Conservation (phyloP, 805 yeast species). For the Jamesozyma jinghongensis region DNA sequence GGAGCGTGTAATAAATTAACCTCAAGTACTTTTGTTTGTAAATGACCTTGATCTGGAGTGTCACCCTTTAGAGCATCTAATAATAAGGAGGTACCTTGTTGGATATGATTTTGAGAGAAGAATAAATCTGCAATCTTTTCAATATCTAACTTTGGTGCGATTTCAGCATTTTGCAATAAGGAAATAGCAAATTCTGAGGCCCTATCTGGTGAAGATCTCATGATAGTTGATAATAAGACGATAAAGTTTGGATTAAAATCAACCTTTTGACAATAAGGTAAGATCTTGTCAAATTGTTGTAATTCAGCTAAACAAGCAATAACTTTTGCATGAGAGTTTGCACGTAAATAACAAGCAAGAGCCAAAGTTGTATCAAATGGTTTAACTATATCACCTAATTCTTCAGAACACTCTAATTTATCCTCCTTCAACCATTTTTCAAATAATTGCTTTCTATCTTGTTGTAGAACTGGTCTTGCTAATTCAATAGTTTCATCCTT, state of each 20-base stretch:
- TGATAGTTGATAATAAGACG: slow-evolving; percentile 78
- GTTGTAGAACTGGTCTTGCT: slow-evolving; percentile 91
- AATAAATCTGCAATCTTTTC: slow-evolving; percentile 89
- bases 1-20: slow-evolving; percentile 93
- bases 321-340: slow-evolving; percentile 78
- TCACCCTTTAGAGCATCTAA: slow-evolving; percentile 92
- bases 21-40: slow-evolving; percentile 91
- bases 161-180: slow-evolving; percentile 55
- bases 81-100: slow-evolving; percentile 96
- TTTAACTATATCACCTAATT: slow-evolving; percentile 91
- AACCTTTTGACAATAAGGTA: slow-evolving; percentile 88
- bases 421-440: slow-evolving; percentile 97
- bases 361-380: slow-evolving; percentile 81
- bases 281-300: slow-evolving; percentile 91
- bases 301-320: slow-evolving; percentile 87
- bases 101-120: slow-evolving; percentile 86
- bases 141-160: slow-evolving; percentile 54
- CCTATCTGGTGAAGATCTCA: slow-evolving; percentile 92
- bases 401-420: slow-evolving; percentile 91
- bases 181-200: slow-evolving; percentile 96
- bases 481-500: slow-evolving; percentile 89
- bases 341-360: slow-evolving; percentile 79
- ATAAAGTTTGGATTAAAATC: slow-evolving; percentile 85
- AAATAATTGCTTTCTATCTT: slow-evolving; percentile 83
- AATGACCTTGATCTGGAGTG: slow-evolving; percentile 87